These are phyloP conservation scores for Micromonas commoda DNA, from an alignment of 139 green algal species.

Conservation along the genomic window DNA sequence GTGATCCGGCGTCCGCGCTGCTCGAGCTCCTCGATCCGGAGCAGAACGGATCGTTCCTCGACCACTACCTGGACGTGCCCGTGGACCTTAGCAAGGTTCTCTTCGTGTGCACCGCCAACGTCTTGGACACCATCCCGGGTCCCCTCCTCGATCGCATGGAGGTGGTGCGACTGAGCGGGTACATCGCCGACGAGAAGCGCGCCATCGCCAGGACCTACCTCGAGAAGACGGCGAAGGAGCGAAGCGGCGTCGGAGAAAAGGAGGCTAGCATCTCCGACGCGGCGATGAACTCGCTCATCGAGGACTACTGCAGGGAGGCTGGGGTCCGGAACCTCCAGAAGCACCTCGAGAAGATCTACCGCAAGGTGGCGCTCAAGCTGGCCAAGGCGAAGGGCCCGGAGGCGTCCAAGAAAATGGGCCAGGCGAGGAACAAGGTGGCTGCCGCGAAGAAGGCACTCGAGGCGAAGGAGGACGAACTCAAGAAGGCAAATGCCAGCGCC, in stretches of 20 bases:
- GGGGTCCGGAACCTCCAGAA: slow-evolving; percentile 97
- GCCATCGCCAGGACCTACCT: slow-evolving; percentile 88
- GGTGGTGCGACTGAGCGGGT: slow-evolving; percentile 75
- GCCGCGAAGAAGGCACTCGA: slow-evolving; percentile 32
- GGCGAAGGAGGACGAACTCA: slow-evolving; percentile 21
- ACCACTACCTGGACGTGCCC: slow-evolving; percentile 96
- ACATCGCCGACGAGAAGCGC: slow-evolving; percentile 88
- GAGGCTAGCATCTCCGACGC: slow-evolving; percentile 61
- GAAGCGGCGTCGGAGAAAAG: slow-evolving; percentile 62
- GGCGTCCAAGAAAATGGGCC: background rate
- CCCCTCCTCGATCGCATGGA: slow-evolving; percentile 97
- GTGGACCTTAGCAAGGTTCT: slow-evolving; percentile 91
- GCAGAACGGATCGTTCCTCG: slow-evolving; percentile 88
- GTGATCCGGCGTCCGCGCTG: slow-evolving; percentile 87
- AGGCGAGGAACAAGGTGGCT: background rate
- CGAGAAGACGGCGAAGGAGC: slow-evolving; percentile 59
- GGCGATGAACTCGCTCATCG: slow-evolving; percentile 72
- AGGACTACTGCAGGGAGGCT: slow-evolving; percentile 87
- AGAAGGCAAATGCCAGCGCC: background rate
- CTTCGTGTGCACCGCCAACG: slow-evolving; percentile 95
- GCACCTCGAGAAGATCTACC: slow-evolving; percentile 91
- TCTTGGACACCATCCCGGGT: slow-evolving; percentile 88
- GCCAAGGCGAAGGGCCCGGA: slow-evolving; percentile 32
- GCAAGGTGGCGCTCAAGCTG: slow-evolving; percentile 80
- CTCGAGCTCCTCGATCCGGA: slow-evolving; percentile 97